Evolutionary conservation across 192 early-diverging fungal genomes (phyloP).

Genomic region (Ambispora gerdemannii): DNA sequence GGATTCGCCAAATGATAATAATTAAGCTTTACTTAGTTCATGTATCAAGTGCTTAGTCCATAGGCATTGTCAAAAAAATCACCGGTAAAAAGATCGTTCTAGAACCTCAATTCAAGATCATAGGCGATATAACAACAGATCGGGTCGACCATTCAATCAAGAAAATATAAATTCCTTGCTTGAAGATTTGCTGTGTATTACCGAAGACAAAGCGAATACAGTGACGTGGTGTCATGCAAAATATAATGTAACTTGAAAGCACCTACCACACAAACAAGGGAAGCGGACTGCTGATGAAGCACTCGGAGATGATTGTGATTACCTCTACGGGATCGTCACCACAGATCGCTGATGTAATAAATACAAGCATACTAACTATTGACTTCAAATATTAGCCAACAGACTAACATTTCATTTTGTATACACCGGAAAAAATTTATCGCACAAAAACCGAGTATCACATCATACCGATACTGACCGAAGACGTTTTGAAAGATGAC

Average conservation of each 20-base stretch:
- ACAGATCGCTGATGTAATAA: background rate
- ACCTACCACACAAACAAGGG: constrained; percentile 7
- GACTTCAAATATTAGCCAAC: background rate
- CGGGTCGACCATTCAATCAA: too few relatives aligned
- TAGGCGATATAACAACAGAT: too few relatives aligned
- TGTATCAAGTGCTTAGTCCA: background rate
- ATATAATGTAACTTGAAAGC: constrained; percentile 11
- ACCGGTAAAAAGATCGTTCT: background rate
- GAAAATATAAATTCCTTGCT: too few relatives aligned
- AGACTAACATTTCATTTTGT: constrained; percentile 12
- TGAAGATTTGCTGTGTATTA: too few relatives aligned
- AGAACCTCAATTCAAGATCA: too few relatives aligned
- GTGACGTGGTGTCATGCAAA: background rate
- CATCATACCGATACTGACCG: background rate
- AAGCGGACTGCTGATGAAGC: background rate
- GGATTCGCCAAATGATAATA: too few relatives aligned
- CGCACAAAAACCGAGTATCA: background rate
- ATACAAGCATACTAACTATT: background rate
- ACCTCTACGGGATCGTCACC: constrained; percentile 9
- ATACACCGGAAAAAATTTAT: constrained; percentile 5
- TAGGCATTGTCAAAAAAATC: background rate
- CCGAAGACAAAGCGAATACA: background rate
- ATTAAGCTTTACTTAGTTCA: too few relatives aligned
- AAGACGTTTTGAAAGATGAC: background rate
- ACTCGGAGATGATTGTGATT: constrained; percentile 7